These are phyloP conservation scores for Megacollybia platyphylla DNA, from an alignment of 1,284 basidiomycete species.

Conservation along the genomic window DNA sequence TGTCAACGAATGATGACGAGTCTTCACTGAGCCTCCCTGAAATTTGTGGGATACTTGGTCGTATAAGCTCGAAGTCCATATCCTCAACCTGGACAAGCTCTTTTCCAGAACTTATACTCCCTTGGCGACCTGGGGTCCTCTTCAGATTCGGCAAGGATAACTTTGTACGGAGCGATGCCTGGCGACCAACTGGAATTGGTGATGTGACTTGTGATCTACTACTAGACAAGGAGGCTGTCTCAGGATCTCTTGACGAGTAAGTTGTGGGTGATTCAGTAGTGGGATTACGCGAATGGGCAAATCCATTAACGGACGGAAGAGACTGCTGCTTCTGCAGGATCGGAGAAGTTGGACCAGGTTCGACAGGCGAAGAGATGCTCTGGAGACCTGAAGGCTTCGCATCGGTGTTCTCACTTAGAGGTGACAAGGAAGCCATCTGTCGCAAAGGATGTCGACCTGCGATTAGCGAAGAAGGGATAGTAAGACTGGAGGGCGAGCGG, in stretches of 20 bases:
- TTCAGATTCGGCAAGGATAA: slow-evolving; percentile 46
- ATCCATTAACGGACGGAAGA: slow-evolving; percentile 1
- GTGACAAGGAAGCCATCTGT: slow-evolving; percentile 14
- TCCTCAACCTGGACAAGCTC: slow-evolving; percentile 49
- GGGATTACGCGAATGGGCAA: neutral
- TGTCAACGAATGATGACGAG: slow-evolving; percentile 22
- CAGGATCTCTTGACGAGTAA: slow-evolving; percentile 15
- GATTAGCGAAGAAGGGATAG: slow-evolving; percentile 8
- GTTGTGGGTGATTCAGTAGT: slow-evolving; percentile 1
- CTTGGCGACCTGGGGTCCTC: slow-evolving; percentile 23
- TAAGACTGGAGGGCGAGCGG: slow-evolving; percentile 7
- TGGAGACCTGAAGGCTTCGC: neutral
- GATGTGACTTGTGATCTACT: slow-evolving; percentile 12
- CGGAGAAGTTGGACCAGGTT: neutral
- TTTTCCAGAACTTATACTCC: slow-evolving; percentile 14
- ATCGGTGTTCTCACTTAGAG: slow-evolving; percentile 11
- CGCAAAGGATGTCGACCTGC: slow-evolving; percentile 11
- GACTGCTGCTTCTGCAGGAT: slow-evolving; percentile 3
- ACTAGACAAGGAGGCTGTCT: slow-evolving; percentile 11
- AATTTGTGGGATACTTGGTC: slow-evolving; percentile 36
- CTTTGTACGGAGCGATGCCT: slow-evolving; percentile 38
- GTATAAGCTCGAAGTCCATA: slow-evolving; percentile 68
- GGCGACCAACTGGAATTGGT: slow-evolving; percentile 16
- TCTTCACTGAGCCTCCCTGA: slow-evolving; percentile 43
- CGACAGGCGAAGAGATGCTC: neutral